These are phyloP conservation scores for Globisporangium paroecandrum DNA, from an alignment of 352 stramenopile species.

Conservation along the genomic window DNA sequence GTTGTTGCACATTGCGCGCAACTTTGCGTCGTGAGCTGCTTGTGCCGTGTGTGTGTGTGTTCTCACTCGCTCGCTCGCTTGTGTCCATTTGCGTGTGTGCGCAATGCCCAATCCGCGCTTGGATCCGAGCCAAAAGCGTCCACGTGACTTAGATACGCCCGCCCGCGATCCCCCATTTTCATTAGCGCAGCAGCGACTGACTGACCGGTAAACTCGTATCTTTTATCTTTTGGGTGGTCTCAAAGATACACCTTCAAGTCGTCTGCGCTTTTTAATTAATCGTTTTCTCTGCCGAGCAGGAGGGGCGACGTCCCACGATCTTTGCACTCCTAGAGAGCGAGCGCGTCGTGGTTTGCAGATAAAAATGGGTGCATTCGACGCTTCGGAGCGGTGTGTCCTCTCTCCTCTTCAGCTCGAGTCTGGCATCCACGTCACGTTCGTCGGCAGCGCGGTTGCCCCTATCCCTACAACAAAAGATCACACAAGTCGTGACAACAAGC, in stretches of 20 bases:
- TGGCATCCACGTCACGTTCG: conserved; percentile 11
- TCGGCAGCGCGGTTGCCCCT: not conserved
- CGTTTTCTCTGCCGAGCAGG: not conserved
- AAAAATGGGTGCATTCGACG: not conserved
- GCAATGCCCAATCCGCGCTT: not conserved
- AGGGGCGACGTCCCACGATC: conserved; percentile 6
- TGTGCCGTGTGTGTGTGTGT: not conserved
- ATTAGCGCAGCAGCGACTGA: not conserved
- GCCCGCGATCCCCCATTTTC: not conserved
- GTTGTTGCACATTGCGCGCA: not conserved
- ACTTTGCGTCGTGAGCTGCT: not conserved
- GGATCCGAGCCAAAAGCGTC: conserved; percentile 6
- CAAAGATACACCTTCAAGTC: conserved; percentile 4
- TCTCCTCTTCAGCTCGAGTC: conserved; percentile 3
- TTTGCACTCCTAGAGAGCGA: not conserved
- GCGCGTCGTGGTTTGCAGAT: not conserved
- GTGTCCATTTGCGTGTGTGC: conserved; percentile 1
- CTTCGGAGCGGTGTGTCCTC: not conserved
- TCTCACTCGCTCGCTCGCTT: not conserved
- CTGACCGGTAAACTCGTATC: not conserved
- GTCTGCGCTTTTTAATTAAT: conserved; percentile 1
- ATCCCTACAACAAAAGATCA: conserved; percentile 12
- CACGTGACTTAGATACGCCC: not conserved
- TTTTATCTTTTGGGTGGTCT: not conserved
- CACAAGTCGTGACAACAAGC: not conserved